These are phyloP conservation scores for Tulasnella sp. DNA, from an alignment of 768 basidiomycete genomes.

Conservation along the genomic window DNA sequence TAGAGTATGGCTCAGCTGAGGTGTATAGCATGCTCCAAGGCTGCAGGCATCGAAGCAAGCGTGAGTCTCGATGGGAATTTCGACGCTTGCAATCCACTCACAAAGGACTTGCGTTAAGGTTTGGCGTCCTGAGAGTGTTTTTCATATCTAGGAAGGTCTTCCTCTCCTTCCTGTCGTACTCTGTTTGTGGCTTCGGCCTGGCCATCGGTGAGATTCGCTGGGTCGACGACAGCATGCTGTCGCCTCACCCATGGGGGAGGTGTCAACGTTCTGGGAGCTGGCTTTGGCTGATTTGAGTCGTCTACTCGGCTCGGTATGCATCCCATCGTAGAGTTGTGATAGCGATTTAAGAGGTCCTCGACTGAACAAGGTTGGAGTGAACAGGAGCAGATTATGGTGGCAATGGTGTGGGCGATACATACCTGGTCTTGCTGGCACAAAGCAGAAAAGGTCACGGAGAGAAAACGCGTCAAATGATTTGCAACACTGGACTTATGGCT, in stretches of 20 bases:
- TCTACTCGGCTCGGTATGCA: constrained; percentile 6
- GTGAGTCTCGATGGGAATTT: background rate
- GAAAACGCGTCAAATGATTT: background rate
- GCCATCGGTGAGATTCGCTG: background rate
- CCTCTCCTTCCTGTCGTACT: background rate
- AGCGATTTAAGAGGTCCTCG: background rate
- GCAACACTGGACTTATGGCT: background rate
- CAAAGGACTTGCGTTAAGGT: background rate
- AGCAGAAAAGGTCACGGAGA: background rate
- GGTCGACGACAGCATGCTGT: background rate
- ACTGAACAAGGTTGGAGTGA: background rate
- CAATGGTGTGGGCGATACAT: background rate
- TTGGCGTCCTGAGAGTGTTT: background rate
- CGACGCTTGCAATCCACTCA: background rate
- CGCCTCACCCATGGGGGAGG: constrained; percentile 4
- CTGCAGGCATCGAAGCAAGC: background rate
- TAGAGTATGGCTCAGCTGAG: background rate
- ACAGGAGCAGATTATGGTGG: background rate
- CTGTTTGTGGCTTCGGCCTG: background rate
- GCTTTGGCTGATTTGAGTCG: background rate
- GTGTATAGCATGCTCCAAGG: background rate
- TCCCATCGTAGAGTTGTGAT: background rate
- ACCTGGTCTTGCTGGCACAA: background rate
- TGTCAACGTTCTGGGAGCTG: background rate
- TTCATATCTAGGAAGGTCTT: background rate